A percentile compares a stretch with the other conserved stretches of the same genome.
phyloP scores from a whole-genome alignment of 768 basidiomycete genomes.

The Pholiota conissans region DNA sequence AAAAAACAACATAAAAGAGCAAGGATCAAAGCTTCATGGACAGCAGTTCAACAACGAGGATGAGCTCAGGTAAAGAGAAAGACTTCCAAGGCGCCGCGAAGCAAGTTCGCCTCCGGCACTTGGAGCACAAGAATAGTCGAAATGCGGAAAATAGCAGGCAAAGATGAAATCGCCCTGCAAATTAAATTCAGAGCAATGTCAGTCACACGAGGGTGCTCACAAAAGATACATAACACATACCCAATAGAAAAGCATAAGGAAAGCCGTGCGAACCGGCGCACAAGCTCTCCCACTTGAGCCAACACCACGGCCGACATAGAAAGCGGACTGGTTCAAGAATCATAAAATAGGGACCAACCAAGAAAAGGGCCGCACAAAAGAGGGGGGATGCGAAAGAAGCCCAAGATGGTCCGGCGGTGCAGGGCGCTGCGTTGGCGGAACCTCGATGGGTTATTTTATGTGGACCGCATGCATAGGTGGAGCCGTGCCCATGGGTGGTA shows the following conservation, averaged over 20 bases:
- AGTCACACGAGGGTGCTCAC: neutral
- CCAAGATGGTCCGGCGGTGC: neutral
- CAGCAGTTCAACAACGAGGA: neutral
- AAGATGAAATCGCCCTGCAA: neutral
- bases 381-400: neutral
- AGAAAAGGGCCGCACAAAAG: neutral
- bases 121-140: neutral
- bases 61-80: neutral
- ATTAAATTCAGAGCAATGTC: neutral
- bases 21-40: neutral
- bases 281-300: neutral
- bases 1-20: slow-evolving; percentile 1
- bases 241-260: neutral
- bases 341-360: neutral
- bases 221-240: neutral
- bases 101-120: too few relatives aligned
- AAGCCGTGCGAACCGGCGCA: neutral
- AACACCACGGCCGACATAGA: neutral
- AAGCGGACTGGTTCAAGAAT: neutral
- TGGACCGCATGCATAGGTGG: neutral
- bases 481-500: neutral
- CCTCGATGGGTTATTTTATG: neutral
- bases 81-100: neutral
- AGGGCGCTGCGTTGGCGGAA: neutral
- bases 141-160: neutral